Base-by-base conservation (phyloP, 1,284 basidiomycete species). In the Pseudozyma hubeiensis region DNA sequence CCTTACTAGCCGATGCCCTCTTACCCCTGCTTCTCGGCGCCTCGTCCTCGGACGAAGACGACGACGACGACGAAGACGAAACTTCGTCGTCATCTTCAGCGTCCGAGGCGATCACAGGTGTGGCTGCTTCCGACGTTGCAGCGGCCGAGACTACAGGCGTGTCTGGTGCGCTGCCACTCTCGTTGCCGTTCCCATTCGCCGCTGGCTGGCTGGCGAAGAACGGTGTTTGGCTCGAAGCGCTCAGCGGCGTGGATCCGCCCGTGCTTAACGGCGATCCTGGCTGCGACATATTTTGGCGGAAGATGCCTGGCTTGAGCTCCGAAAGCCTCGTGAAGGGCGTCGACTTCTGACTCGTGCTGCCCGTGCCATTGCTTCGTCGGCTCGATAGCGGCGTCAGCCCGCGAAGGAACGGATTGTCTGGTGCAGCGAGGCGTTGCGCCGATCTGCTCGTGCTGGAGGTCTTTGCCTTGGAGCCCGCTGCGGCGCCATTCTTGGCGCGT, bases 221-320 rank as follows among this genome's bases (percentile, higher is more conserved):
- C 13, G 49, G n/a, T 17, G 39, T 49, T 45, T 63, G 55, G 16
- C 40, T 34, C 7, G 44, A 50, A 7, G 37, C 56, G 34, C 56
- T 58, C 4, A 63, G 43, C 13, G 59, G 53, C 6, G 63, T 60
- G 30, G 60, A 54, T 6, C 57, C 61, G 9, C 64, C 70, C 0
- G 60, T 62, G 49, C 64, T 64, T 44, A 64, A 39, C 11, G 76
- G 68, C 49, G 66, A 71, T 16, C 67, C 65, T 3, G 71, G 68
- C 49, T 68, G 76, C 47, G 78, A 80, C 6, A 78, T 44, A 16
- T 71, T 71, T 40, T 75, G 72, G 16, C 78, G 78, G 33, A 80
- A 51, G 3, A 57, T 61, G 0, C 71, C 61, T 4, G 78, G 78
- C 5, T 69, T 66, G 7, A 80, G 76, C 6, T 80, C 76, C 33